phyloP scores from a whole-genome alignment of 2,329 filamentous ascomycete genomes.

The Macrophomina phaseolina region DNA sequence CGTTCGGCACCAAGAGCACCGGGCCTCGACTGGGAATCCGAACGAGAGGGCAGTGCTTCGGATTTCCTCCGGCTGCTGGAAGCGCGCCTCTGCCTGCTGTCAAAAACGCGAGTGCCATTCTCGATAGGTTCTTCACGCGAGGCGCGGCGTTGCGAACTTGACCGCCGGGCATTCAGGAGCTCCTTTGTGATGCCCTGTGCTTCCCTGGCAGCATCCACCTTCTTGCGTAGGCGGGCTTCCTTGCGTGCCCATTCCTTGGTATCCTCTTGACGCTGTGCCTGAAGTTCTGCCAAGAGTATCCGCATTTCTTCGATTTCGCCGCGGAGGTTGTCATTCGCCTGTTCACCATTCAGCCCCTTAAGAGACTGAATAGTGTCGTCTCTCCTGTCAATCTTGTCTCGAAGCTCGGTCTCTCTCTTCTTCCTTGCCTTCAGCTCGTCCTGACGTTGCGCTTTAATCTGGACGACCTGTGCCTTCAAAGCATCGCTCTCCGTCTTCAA shows the following conservation, averaged over 20 bases:
- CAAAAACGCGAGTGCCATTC: background rate
- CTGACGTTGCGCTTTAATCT: slow-evolving; percentile 73
- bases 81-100: slow-evolving; percentile 12
- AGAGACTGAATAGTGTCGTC: slow-evolving; percentile 49
- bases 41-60: slow-evolving; percentile 11
- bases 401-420: slow-evolving; percentile 40
- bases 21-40: slow-evolving; percentile 25
- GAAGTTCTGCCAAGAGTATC: slow-evolving; percentile 43
- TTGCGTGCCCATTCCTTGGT: slow-evolving; percentile 41
- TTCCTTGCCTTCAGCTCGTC: slow-evolving; percentile 48
- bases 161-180: slow-evolving; percentile 36
- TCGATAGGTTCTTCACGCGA: slow-evolving; percentile 3
- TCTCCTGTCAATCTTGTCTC: slow-evolving; percentile 40
- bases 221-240: slow-evolving; percentile 41
- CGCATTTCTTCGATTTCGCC: slow-evolving; percentile 49
- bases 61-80: slow-evolving; percentile 7
- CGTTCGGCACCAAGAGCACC: slow-evolving; percentile 8
- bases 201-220: slow-evolving; percentile 38
- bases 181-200: slow-evolving; percentile 41
- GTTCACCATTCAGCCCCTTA: slow-evolving; percentile 43
- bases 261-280: slow-evolving; percentile 43
- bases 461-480: slow-evolving; percentile 74
- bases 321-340: slow-evolving; percentile 47
- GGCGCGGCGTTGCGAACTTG: slow-evolving; percentile 32
- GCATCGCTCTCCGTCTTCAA: slow-evolving; percentile 74